Percentiles rank a stretch among this genome's conserved stretches.
Conservation (phyloP, 805 yeast genomes). For the Kuraishia floccosa region DNA sequence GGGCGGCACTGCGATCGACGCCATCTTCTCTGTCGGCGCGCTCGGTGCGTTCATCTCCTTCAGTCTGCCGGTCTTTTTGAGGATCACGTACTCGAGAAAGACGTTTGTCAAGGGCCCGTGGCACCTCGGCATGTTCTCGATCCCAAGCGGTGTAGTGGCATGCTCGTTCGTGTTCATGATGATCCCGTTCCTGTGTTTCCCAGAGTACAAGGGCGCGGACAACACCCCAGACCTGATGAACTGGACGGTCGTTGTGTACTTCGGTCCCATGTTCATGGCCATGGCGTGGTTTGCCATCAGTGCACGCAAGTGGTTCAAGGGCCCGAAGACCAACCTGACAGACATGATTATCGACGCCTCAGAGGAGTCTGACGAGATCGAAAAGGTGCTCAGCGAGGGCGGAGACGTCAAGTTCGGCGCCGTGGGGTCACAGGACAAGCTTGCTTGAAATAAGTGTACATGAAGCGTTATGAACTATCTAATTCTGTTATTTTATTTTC, state of each 20-base stretch:
- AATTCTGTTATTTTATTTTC: neutral
- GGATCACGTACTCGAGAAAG: slow-evolving; percentile 41
- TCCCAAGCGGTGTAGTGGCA: slow-evolving; percentile 36
- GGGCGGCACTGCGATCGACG: slow-evolving; percentile 55
- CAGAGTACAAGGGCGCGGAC: slow-evolving; percentile 28
- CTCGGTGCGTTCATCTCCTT: slow-evolving; percentile 59
- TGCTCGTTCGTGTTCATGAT: slow-evolving; percentile 37
- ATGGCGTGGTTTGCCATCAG: slow-evolving; percentile 35
- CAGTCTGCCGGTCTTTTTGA: slow-evolving; percentile 49
- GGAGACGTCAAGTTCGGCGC: slow-evolving; percentile 3
- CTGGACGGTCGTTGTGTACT: slow-evolving; percentile 54
- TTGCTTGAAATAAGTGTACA: neutral
- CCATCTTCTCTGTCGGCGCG: slow-evolving; percentile 65
- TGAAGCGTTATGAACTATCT: too few species aligned
- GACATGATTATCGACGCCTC: slow-evolving; percentile 16
- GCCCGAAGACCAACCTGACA: slow-evolving; percentile 46
- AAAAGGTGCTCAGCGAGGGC: slow-evolving; percentile 8
- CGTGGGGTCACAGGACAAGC: neutral
- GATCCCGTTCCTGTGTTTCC: slow-evolving; percentile 55
- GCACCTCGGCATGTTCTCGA: slow-evolving; percentile 43
- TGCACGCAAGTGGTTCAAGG: slow-evolving; percentile 50
- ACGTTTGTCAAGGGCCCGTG: slow-evolving; percentile 57
- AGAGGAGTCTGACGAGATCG: slow-evolving; percentile 10
- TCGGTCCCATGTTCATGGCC: slow-evolving; percentile 46
- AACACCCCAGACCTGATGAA: slow-evolving; percentile 34